Conservation (phyloP, 805 yeast species). For the Kuraishia capsulata region DNA sequence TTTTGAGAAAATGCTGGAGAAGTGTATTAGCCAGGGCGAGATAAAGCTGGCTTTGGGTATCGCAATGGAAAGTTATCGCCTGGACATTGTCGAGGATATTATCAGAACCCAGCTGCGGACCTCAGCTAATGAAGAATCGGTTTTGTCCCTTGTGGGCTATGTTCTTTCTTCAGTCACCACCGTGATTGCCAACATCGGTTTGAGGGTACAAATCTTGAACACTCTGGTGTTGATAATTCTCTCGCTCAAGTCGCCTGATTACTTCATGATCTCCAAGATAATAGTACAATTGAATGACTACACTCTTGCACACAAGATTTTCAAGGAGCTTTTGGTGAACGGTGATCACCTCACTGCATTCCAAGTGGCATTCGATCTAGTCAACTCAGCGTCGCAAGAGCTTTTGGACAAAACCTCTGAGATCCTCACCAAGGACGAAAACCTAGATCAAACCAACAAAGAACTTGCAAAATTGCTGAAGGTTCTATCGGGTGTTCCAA, state of each 20-base stretch:
- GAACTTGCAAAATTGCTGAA: slow-evolving; percentile 41
- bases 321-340: slow-evolving; percentile 44
- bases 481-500: slow-evolving; percentile 84
- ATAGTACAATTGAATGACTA: slow-evolving; percentile 82
- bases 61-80: slow-evolving; percentile 77
- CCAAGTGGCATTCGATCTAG: slow-evolving; percentile 94
- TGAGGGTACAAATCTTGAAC: slow-evolving; percentile 57
- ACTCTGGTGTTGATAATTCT: slow-evolving; percentile 54
- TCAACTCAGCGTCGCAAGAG: slow-evolving; percentile 85
- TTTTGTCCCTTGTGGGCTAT: slow-evolving; percentile 54
- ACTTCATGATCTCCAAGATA: slow-evolving; percentile 74
- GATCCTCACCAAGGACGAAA: slow-evolving; percentile 20
- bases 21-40: slow-evolving; percentile 68
- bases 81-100: slow-evolving; percentile 66
- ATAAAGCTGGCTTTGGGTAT: slow-evolving; percentile 81
- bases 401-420: slow-evolving; percentile 52
- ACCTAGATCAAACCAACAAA: slow-evolving; percentile 13
- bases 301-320: slow-evolving; percentile 57
- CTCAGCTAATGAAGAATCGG: slow-evolving; percentile 38
- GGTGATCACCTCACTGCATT: slow-evolving; percentile 52
- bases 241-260: slow-evolving; percentile 59
- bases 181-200: slow-evolving; percentile 53
- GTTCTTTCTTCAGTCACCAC: slow-evolving; percentile 67
- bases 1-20: slow-evolving; percentile 79
- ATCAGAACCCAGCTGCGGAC: slow-evolving; percentile 29